A percentile compares a stretch with the other conserved stretches of the same genome.
These are phyloP conservation scores for Stereum hirsutum DNA, from an alignment of 1,284 basidiomycete genomes.

Conservation along the genomic window DNA sequence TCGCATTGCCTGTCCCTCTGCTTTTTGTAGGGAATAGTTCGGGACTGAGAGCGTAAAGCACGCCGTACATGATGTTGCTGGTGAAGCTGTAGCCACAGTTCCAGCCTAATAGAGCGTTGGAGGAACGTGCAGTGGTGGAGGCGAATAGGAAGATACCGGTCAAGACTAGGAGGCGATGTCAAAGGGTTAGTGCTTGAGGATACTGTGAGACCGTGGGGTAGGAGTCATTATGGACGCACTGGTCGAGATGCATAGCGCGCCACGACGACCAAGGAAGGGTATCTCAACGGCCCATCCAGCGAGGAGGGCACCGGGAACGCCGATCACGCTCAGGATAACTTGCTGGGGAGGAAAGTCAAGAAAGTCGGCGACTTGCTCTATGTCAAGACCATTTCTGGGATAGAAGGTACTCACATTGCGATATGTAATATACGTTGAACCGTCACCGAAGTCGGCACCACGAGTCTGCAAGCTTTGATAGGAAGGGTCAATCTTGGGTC, in stretches of 20 bases:
- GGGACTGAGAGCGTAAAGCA: slow-evolving; percentile 56
- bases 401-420: slow-evolving; percentile 41
- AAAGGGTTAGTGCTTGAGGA: not conserved
- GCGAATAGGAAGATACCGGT: slow-evolving; percentile 65
- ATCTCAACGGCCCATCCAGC: slow-evolving; percentile 55
- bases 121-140: slow-evolving; percentile 55
- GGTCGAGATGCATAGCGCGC: slow-evolving; percentile 53
- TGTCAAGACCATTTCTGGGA: not conserved
- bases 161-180: slow-evolving; percentile 27
- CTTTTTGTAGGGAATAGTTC: slow-evolving; percentile 68
- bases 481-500: not conserved
- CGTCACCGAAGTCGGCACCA: slow-evolving; percentile 55
- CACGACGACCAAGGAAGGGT: slow-evolving; percentile 49
- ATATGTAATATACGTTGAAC: slow-evolving; percentile 54
- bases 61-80: slow-evolving; percentile 67
- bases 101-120: slow-evolving; percentile 59
- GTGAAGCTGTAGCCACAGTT: slow-evolving; percentile 62
- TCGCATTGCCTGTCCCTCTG: slow-evolving; percentile 64
- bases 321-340: slow-evolving; percentile 60
- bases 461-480: slow-evolving; percentile 39
- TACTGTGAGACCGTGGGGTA: not conserved
- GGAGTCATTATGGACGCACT: slow-evolving; percentile 18
- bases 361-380: slow-evolving; percentile 3
- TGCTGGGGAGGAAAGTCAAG: slow-evolving; percentile 35
- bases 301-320: slow-evolving; percentile 56